phyloP scores from a whole-genome alignment of 208 protist species.

The Acanthamoeba lenticulata region DNA sequence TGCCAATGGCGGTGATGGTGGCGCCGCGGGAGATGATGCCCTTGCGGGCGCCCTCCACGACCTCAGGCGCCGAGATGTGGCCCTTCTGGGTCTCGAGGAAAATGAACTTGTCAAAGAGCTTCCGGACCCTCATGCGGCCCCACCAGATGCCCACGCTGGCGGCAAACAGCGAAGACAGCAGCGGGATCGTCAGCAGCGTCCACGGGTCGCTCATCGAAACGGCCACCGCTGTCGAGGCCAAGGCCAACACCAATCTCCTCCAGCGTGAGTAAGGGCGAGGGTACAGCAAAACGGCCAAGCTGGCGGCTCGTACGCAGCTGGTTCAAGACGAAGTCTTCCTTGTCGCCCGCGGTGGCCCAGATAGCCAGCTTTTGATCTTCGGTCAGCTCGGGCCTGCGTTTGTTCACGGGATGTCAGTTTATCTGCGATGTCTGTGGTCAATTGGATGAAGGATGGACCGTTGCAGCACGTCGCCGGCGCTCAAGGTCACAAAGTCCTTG shows the following conservation, averaged over 20 bases:
- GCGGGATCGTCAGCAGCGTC: not conserved
- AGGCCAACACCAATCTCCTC: not conserved
- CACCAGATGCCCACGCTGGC: slow-evolving; percentile 36
- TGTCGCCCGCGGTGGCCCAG: not conserved
- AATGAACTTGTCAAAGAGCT: slow-evolving; percentile 36
- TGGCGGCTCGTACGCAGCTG: not conserved
- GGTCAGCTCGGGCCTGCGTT: not conserved
- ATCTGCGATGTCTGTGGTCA: too few relatives aligned
- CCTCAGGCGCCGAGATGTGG: not conserved
- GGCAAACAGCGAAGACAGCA: slow-evolving; percentile 55
- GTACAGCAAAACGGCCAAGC: not conserved
- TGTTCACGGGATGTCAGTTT: too few relatives aligned
- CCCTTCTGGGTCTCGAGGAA: slow-evolving; percentile 14
- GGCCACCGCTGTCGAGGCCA: not conserved
- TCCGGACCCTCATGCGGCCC: slow-evolving; percentile 20
- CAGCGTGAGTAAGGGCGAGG: not conserved
- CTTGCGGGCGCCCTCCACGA: slow-evolving; percentile 38
- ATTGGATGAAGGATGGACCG: not conserved
- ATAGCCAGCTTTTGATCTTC: not conserved
- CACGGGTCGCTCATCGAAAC: slow-evolving; percentile 12
- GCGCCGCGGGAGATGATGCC: slow-evolving; percentile 30
- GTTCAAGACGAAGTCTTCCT: slow-evolving; percentile 10
- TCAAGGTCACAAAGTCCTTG: not conserved
- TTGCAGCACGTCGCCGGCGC: not conserved
- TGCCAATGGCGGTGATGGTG: not conserved